Percentiles rank a stretch among this genome's conserved stretches.
Conservation (phyloP, 2,329 filamentous ascomycete genomes). For the Zarea fungicola region DNA sequence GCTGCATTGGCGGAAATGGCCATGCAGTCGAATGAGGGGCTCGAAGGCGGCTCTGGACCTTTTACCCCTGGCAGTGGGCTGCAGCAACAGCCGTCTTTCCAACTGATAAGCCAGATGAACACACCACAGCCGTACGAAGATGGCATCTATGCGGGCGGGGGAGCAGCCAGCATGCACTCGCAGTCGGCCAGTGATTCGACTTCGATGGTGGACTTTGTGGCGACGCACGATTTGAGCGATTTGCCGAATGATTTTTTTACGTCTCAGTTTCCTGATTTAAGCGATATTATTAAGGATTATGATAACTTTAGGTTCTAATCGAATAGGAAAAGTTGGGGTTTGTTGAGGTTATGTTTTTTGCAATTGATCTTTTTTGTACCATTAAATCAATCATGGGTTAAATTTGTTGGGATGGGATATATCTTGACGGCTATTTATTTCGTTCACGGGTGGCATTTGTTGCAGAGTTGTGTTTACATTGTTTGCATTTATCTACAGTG, state of each 20-base stretch:
- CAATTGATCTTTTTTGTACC: not conserved
- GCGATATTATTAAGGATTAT: constrained; percentile 12
- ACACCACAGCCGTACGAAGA: constrained; percentile 7
- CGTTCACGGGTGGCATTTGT: too few species aligned
- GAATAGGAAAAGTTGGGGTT: not conserved
- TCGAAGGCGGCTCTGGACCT: not conserved
- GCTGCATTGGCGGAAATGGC: constrained; percentile 6
- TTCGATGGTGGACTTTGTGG: constrained; percentile 6
- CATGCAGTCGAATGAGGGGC: not conserved
- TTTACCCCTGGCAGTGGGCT: not conserved
- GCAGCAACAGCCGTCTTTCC: not conserved
- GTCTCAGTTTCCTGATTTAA: constrained; percentile 9
- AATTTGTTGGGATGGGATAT: too few species aligned
- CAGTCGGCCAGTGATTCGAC: constrained; percentile 8
- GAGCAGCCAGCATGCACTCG: constrained; percentile 4
- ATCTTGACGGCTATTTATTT: too few species aligned
- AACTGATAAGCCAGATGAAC: constrained; percentile 7
- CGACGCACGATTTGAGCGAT: constrained; percentile 5
- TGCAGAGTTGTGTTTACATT: too few species aligned
- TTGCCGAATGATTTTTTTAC: constrained; percentile 11
- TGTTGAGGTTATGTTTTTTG: not conserved
- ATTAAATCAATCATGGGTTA: too few species aligned
- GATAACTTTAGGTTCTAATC: constrained; percentile 11
- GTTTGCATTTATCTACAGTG: too few species aligned
- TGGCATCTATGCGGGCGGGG: not conserved